phyloP scores from a whole-genome alignment of 371 early-diverging fungal genomes.

The Batkoa obscura region DNA sequence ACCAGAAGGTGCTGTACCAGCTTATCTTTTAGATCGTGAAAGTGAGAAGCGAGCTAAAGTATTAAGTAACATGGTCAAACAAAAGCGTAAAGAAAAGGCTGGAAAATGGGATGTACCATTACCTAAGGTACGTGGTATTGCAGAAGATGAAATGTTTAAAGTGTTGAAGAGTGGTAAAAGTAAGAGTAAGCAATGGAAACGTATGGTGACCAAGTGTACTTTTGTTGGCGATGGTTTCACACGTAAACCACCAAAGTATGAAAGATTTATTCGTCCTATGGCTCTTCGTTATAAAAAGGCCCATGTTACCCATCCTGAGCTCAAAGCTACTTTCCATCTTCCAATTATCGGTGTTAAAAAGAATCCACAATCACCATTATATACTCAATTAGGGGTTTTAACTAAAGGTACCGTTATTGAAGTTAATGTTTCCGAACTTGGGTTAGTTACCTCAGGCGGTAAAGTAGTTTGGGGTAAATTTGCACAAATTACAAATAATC shows the following conservation, averaged over 20 bases:
- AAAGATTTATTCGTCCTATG: conserved; percentile 99
- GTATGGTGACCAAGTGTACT: conserved; percentile 98
- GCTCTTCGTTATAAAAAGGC: conserved; percentile 98
- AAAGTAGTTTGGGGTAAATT: conserved; percentile 99
- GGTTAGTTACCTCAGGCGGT: conserved; percentile 94
- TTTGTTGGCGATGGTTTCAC: conserved; percentile 99
- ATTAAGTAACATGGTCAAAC: conserved; percentile 97
- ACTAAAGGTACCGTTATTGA: conserved; percentile 99
- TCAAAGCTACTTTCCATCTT: conserved; percentile 95
- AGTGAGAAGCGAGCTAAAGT: conserved; percentile 92
- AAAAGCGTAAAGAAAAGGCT: conserved; percentile 99
- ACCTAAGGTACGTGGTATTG: conserved; percentile 97
- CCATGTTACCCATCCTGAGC: conserved; percentile 98
- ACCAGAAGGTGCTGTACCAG: conserved; percentile 93
- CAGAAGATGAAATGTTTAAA: conserved; percentile 99
- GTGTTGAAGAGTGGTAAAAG: conserved; percentile 94
- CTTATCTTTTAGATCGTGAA: conserved; percentile 98
- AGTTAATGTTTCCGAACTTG: conserved; percentile 95
- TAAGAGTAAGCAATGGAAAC: conserved; percentile 95
- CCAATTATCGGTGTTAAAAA: conserved; percentile 99
- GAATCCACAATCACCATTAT: conserved; percentile 96
- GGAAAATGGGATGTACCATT: conserved; percentile 98
- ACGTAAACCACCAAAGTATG: conserved; percentile 99
- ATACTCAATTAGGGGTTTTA: conserved; percentile 97
- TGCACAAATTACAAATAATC: conserved; percentile 87